Base-by-base conservation (phyloP, 305 asterid genomes). In the Salvia sclarea region DNA sequence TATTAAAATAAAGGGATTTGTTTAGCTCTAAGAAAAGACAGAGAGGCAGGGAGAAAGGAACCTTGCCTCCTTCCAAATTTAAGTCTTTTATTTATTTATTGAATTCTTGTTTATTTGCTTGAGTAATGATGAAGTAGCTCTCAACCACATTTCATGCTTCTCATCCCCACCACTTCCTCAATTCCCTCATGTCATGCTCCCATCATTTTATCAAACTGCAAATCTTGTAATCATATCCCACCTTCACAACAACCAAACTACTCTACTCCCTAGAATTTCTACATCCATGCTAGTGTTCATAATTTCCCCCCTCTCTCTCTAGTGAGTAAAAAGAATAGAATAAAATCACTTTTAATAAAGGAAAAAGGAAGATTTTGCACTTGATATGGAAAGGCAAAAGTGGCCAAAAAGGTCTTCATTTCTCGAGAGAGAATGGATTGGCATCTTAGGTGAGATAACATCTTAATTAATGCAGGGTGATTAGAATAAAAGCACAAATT, bases 131-230 rank as follows among this genome's bases (percentile, higher is more conserved):
- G 54, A 63, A 66, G 70, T 66, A 56, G 64, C 53, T 67, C 76
- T 49, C 72, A 64, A 61, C 60, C 78, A 75, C 79, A 63, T 64
- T 75, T 40, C 72, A 77, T 72, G 81, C 64, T 72, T 33, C 75
- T 67, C 64, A 61, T 53, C 58, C 66, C 75, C 81, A 67, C 79
- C 75, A 47, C 45, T 57, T 40, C 7, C 11, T 3, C 72, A 57
- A 45, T 30, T 50, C 25, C 58, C 59, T 71, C 52, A 11, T 72
- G 78, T 59, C 72, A 76, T 57, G 44, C 66, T 68, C 57, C 56
- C 48, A 69, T 70, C 16, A 56, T 67, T 37, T 64, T 49, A 21
- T 38, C 58, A 48, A 37, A 63, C 41, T 45, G 49, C 66, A 54
- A 17, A 16, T 57, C 69, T 64, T 54, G 41, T 31, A 44, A 21